phyloP scores from a whole-genome alignment of 495 filamentous ascomycete genomes.

The Penicillium riverlandense region DNA sequence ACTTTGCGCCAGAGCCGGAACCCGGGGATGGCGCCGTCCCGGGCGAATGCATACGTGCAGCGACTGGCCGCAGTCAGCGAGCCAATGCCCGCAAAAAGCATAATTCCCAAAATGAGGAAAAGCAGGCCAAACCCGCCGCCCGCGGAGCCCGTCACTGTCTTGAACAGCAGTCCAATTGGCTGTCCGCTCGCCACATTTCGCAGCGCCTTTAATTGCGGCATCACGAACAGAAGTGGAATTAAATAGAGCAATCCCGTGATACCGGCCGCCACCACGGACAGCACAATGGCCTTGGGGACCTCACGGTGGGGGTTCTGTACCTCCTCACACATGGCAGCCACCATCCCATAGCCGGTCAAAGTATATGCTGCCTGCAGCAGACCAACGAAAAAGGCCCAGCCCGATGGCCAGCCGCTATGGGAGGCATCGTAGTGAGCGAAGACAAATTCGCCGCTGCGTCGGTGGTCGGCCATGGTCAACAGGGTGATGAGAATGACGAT shows the following conservation, averaged over 20 bases:
- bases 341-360: slow-evolving; percentile 52
- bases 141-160: slow-evolving; percentile 27
- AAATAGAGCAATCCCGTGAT: slow-evolving; percentile 64
- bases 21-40: slow-evolving; percentile 58
- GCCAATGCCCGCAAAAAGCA: slow-evolving; percentile 63
- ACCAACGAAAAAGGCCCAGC: slow-evolving; percentile 57
- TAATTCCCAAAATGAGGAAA: slow-evolving; percentile 65
- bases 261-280: slow-evolving; percentile 61
- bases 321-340: slow-evolving; percentile 56
- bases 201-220: slow-evolving; percentile 45
- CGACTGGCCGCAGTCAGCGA: slow-evolving; percentile 69
- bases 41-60: slow-evolving; percentile 72
- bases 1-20: slow-evolving; percentile 56
- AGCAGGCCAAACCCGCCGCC: slow-evolving; percentile 64
- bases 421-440: slow-evolving; percentile 56
- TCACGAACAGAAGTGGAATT: slow-evolving; percentile 59
- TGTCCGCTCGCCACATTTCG: slow-evolving; percentile 54
- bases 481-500: slow-evolving; percentile 53
- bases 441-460: slow-evolving; percentile 48
- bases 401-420: slow-evolving; percentile 52
- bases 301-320: slow-evolving; percentile 62
- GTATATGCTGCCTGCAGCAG: slow-evolving; percentile 55
- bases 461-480: slow-evolving; percentile 48
- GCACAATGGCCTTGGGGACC: slow-evolving; percentile 66
- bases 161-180: slow-evolving; percentile 28